These are phyloP conservation scores for Hansenula sp. DNA, from an alignment of 1,139 yeast genomes.

Conservation along the genomic window DNA sequence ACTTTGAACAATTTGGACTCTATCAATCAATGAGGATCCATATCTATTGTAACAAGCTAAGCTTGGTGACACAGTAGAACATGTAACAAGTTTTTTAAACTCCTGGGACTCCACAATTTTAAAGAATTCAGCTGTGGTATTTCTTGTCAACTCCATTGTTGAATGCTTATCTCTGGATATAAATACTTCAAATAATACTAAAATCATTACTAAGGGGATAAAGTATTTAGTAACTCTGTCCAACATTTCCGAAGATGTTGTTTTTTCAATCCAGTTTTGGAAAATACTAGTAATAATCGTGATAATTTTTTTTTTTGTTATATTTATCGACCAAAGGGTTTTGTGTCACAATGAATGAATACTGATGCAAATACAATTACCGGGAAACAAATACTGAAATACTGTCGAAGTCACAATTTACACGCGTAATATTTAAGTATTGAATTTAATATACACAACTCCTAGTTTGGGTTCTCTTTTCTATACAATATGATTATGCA, in stretches of 20 bases:
- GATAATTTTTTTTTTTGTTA: no score
- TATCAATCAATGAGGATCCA: constrained; percentile 7
- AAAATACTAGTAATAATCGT: no score
- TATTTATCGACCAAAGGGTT: no score
- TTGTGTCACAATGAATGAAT: no score
- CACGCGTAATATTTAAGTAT: background rate
- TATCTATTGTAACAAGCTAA: constrained; percentile 16
- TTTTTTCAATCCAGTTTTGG: no score
- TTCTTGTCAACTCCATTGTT: background rate
- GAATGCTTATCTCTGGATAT: background rate
- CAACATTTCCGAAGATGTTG: no score
- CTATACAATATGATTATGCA: background rate
- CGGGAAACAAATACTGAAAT: no score
- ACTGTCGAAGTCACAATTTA: background rate
- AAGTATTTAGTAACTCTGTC: no score
- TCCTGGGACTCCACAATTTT: background rate
- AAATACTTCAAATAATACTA: no score
- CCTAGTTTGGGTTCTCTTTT: no score
- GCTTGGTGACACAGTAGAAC: constrained; percentile 17
- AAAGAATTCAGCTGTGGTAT: background rate
- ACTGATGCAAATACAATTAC: no score
- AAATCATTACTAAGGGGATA: no score
- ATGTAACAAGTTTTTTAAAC: constrained; percentile 16
- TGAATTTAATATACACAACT: background rate
- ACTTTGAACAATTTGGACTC: constrained; percentile 5